These are phyloP conservation scores for Ceratocystis albifundus DNA, from an alignment of 2,329 filamentous ascomycete species.

Conservation along the genomic window DNA sequence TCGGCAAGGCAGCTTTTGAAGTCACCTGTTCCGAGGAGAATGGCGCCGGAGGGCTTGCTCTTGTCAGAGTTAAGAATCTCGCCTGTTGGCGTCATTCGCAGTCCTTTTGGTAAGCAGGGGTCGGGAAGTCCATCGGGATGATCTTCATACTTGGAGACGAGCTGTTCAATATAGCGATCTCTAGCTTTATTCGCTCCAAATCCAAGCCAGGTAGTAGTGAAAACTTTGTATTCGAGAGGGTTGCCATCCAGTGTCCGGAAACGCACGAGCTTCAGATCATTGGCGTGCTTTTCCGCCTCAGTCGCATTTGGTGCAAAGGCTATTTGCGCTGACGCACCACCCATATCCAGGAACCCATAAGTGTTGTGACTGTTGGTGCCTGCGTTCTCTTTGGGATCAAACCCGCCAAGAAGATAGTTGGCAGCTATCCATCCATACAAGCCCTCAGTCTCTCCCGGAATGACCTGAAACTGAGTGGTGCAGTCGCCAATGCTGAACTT, in stretches of 20 bases:
- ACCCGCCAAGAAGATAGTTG: conserved; percentile 87
- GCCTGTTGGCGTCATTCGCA: conserved; percentile 64
- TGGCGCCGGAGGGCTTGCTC: conserved; percentile 32
- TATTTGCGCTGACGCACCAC: conserved; percentile 92
- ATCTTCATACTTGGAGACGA: conserved; percentile 56
- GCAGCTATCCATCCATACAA: conserved; percentile 96
- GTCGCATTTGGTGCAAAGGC: conserved; percentile 92
- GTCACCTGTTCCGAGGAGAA: conserved; percentile 68
- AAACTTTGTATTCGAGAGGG: conserved; percentile 71
- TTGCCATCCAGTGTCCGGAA: conserved; percentile 73
- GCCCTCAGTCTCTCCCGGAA: conserved; percentile 88
- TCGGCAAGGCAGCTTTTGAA: conserved; percentile 75
- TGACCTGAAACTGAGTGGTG: conserved; percentile 79
- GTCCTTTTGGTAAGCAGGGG: conserved; percentile 72
- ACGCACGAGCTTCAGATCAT: conserved; percentile 77
- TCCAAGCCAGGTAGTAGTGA: conserved; percentile 91
- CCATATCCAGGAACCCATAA: conserved; percentile 97
- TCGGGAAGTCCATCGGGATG: conserved; percentile 63
- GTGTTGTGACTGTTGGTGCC: conserved; percentile 69
- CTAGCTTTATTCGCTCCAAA: conserved; percentile 95
- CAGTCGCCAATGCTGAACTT: conserved; percentile 84
- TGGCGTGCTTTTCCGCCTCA: conserved; percentile 76
- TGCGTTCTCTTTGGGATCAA: conserved; percentile 64
- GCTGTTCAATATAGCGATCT: conserved; percentile 64
- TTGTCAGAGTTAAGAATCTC: conserved; percentile 36